Percentiles rank a stretch among this genome's conserved stretches.
These are phyloP conservation scores for Aspergillus texensis DNA, from an alignment of 2,329 filamentous ascomycete species.

Conservation along the genomic window DNA sequence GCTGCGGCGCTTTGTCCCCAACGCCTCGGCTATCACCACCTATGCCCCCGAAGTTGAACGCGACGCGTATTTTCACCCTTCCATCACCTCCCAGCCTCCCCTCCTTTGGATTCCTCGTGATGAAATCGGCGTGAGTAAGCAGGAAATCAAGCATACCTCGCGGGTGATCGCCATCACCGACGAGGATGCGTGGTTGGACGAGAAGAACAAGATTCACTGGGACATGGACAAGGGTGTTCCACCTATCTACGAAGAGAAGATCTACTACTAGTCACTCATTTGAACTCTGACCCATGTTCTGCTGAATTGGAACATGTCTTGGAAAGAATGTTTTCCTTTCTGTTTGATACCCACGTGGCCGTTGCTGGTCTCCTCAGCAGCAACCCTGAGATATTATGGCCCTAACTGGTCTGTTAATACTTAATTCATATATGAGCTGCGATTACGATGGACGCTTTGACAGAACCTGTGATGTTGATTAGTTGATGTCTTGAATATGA, in stretches of 20 bases:
- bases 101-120: conserved; percentile 87
- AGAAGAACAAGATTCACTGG: conserved; percentile 69
- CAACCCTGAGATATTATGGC: neutral
- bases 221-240: conserved; percentile 58
- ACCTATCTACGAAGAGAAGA: conserved; percentile 62
- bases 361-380: neutral
- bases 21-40: conserved; percentile 55
- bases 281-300: neutral
- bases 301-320: neutral
- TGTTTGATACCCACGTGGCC: conserved; percentile 5
- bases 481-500: neutral
- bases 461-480: neutral
- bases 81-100: conserved; percentile 64
- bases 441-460: neutral
- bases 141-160: conserved; percentile 74
- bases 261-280: conserved; percentile 48
- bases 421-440: conserved; percentile 2
- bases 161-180: conserved; percentile 79
- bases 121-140: conserved; percentile 69
- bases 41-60: conserved; percentile 66
- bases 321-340: neutral
- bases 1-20: conserved; percentile 70
- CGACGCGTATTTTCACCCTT: conserved; percentile 74
- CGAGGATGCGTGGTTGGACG: conserved; percentile 70
- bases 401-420: neutral